phyloP scores from a whole-genome alignment of 352 stramenopile genomes.

The Globisporangium cederbergense region DNA sequence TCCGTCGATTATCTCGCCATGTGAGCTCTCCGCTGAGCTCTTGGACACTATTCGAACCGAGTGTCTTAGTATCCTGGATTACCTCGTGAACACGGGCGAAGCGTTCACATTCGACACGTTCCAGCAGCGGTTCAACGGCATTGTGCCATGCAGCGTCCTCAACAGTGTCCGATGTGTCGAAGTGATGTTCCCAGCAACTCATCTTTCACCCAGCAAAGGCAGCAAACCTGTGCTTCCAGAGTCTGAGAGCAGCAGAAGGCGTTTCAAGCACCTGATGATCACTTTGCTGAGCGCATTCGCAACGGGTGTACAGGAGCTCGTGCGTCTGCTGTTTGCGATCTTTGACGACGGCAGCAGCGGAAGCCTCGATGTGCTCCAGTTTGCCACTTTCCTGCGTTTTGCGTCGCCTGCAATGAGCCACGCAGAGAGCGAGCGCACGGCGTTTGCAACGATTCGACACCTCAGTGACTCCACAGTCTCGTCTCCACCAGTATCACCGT shows the following conservation, averaged over 20 bases:
- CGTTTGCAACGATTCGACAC: slow-evolving; percentile 1
- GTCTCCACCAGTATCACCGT: slow-evolving; percentile 16
- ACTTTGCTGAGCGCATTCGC: slow-evolving; percentile 33
- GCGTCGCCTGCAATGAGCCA: slow-evolving; percentile 1
- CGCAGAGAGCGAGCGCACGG: slow-evolving; percentile 21
- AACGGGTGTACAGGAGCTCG: slow-evolving; percentile 22
- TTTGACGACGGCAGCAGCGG: slow-evolving; percentile 36
- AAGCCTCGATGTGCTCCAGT: slow-evolving; percentile 18
- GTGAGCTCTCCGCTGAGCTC: background rate
- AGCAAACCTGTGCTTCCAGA: background rate
- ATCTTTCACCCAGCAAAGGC: no score
- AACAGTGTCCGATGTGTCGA: slow-evolving; percentile 1
- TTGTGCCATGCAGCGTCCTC: background rate
- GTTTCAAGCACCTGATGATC: slow-evolving; percentile 24
- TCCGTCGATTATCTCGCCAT: background rate
- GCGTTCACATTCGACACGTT: slow-evolving; percentile 9
- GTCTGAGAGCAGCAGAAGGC: background rate
- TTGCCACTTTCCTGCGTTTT: slow-evolving; percentile 24
- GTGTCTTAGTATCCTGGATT: slow-evolving; percentile 13
- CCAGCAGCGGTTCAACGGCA: slow-evolving; percentile 5
- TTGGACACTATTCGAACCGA: slow-evolving; percentile 8
- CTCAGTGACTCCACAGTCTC: background rate
- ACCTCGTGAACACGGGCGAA: slow-evolving; percentile 11
- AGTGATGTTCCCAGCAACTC: background rate
- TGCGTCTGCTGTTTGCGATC: slow-evolving; percentile 39